phyloP scores from a whole-genome alignment of 2,329 filamentous ascomycete species.

The Fusarium brachygibbosum region DNA sequence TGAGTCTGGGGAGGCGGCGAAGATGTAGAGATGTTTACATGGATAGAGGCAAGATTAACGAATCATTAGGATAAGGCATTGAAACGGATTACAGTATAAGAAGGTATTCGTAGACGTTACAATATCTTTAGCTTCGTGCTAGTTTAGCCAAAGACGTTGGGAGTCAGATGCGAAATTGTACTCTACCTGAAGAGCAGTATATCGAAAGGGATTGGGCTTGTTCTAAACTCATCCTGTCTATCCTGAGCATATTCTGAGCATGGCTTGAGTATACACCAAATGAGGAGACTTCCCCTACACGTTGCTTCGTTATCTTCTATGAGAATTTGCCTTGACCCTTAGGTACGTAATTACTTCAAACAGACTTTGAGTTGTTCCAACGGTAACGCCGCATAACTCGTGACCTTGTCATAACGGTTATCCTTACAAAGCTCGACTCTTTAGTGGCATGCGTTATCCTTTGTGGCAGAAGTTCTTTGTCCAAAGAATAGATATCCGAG shows the following conservation, averaged over 20 bases:
- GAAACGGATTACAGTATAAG: not conserved
- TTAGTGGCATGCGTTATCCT: constrained; percentile 75
- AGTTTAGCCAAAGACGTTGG: not conserved
- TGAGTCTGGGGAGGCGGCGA: constrained; percentile 49
- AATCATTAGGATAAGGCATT: not conserved
- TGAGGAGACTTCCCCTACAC: not conserved
- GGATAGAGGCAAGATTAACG: not conserved
- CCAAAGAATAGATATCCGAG: constrained; percentile 89
- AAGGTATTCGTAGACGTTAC: not conserved
- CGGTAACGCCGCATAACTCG: not conserved
- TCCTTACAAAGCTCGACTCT: not conserved
- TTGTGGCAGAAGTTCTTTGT: constrained; percentile 75
- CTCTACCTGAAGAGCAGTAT: not conserved
- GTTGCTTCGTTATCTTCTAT: not conserved
- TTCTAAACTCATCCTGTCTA: not conserved
- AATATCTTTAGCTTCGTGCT: not conserved
- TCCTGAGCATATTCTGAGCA: not conserved
- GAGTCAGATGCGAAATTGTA: not conserved
- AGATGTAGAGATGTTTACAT: constrained; percentile 49
- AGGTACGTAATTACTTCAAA: constrained; percentile 1
- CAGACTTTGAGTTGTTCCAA: not conserved
- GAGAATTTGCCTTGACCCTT: not conserved
- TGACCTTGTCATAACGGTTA: not conserved
- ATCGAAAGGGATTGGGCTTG: too few relatives aligned
- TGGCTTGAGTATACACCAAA: not conserved